A percentile compares a stretch with the other conserved stretches of the same genome.
phyloP scores from a whole-genome alignment of 345 rosid species.

The Noccaea caerulescens region DNA sequence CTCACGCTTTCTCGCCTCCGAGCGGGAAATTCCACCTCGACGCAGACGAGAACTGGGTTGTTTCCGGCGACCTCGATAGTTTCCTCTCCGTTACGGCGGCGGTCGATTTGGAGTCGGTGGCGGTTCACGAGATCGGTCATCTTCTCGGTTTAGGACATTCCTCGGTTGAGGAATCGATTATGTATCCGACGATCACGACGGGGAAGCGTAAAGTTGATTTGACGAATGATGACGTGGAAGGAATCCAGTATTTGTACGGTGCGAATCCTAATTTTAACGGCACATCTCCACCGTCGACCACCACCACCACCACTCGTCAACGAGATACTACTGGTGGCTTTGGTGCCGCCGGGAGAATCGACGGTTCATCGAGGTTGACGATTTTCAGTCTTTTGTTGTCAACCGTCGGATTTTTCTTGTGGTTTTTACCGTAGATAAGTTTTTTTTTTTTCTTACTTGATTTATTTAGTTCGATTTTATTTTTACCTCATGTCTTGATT shows the following conservation, averaged over 20 bases:
- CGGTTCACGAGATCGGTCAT: constrained; percentile 96
- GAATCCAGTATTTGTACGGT: constrained; percentile 78
- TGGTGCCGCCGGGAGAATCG: constrained; percentile 33
- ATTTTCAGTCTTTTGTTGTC: constrained; percentile 36
- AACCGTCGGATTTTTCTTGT: constrained; percentile 48
- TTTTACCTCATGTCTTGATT: constrained; percentile 14
- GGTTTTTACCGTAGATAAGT: constrained; percentile 34
- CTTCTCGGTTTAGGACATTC: constrained; percentile 93
- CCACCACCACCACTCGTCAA: constrained; percentile 39
- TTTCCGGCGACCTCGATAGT: constrained; percentile 48
- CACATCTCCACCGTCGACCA: constrained; percentile 43
- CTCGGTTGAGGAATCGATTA: constrained; percentile 69
- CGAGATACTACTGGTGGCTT: constrained; percentile 50
- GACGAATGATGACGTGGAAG: constrained; percentile 63
- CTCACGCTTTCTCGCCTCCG: constrained; percentile 93
- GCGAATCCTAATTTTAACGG: constrained; percentile 71
- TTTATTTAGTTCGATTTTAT: constrained; percentile 19
- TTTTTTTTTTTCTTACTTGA: constrained; percentile 1
- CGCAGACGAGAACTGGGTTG: constrained; percentile 74
- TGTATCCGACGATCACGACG: constrained; percentile 80
- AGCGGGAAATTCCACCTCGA: constrained; percentile 81
- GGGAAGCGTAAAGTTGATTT: constrained; percentile 67
- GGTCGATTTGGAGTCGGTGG: constrained; percentile 87
- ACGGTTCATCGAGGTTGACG: constrained; percentile 37
- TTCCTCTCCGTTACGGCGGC: constrained; percentile 51